These are phyloP conservation scores for Corinectria fuckeliana DNA, from an alignment of 2,329 filamentous ascomycete genomes.

Conservation along the genomic window DNA sequence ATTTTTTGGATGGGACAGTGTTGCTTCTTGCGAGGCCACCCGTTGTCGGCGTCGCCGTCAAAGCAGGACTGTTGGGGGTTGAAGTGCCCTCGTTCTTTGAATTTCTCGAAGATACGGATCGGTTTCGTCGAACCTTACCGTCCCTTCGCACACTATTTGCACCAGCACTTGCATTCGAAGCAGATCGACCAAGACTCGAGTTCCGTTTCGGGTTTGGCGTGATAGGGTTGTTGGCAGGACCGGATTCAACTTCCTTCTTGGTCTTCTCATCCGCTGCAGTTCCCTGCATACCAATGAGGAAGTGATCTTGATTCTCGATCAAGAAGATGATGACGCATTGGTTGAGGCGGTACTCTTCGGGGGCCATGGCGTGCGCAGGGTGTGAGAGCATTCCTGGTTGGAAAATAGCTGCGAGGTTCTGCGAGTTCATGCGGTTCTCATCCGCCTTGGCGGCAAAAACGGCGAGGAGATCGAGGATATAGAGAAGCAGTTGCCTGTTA, in stretches of 20 bases:
- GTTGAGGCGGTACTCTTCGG: slow-evolving; percentile 90
- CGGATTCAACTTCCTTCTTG: slow-evolving; percentile 70
- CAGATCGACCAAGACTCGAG: slow-evolving; percentile 65
- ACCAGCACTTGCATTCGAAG: slow-evolving; percentile 87
- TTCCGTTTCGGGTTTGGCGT: slow-evolving; percentile 61
- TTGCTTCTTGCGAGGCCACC: slow-evolving; percentile 74
- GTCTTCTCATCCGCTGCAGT: slow-evolving; percentile 93
- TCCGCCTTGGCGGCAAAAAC: slow-evolving; percentile 98
- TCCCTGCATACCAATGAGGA: slow-evolving; percentile 97
- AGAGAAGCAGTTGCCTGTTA: slow-evolving; percentile 91
- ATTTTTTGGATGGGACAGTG: slow-evolving; percentile 90
- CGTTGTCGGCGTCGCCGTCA: slow-evolving; percentile 61
- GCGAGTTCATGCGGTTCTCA: slow-evolving; percentile 94
- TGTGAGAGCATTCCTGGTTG: slow-evolving; percentile 96
- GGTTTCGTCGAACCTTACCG: slow-evolving; percentile 82
- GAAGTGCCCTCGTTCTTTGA: slow-evolving; percentile 77
- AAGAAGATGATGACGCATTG: slow-evolving; percentile 97
- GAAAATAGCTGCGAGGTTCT: slow-evolving; percentile 95
- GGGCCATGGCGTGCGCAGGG: slow-evolving; percentile 92
- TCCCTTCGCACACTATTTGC: slow-evolving; percentile 86
- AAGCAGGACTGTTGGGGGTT: slow-evolving; percentile 70
- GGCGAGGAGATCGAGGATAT: slow-evolving; percentile 92
- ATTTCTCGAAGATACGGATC: slow-evolving; percentile 89
- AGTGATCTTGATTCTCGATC: slow-evolving; percentile 98
- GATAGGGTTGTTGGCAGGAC: slow-evolving; percentile 58